phyloP scores from a whole-genome alignment of 169 alveolate species.

The Plasmodium adleri region DNA sequence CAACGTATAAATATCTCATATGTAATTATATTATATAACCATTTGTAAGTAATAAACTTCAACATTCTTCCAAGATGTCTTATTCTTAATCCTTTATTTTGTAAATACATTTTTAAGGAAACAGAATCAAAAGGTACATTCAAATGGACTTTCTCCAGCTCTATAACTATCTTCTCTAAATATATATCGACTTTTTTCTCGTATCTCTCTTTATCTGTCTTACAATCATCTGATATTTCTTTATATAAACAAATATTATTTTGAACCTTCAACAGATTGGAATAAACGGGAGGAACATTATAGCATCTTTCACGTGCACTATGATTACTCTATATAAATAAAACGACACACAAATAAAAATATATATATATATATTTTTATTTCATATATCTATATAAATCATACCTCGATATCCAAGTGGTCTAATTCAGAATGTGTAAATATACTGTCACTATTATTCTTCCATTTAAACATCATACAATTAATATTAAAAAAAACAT shows the following conservation, averaged over 20 bases:
- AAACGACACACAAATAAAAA: background rate
- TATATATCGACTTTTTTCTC: constrained; percentile 17
- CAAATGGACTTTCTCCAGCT: constrained; percentile 27
- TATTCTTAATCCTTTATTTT: constrained; percentile 52
- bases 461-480: constrained; percentile 6
- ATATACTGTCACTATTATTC: constrained; percentile 8
- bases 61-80: constrained; percentile 51
- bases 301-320: background rate
- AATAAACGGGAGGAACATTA: background rate
- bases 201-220: background rate
- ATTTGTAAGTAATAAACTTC: constrained; percentile 25
- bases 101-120: constrained; percentile 41
- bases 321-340: too few relatives aligned
- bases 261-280: constrained; percentile 7
- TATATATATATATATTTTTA: background rate
- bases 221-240: constrained; percentile 9
- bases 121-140: constrained; percentile 53
- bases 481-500: constrained; percentile 42
- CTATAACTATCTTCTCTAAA: constrained; percentile 21
- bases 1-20: constrained; percentile 59
- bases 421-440: constrained; percentile 2
- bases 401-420: constrained; percentile 20
- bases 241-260: constrained; percentile 14
- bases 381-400: background rate
- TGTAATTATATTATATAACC: constrained; percentile 38